Evolutionary conservation across 176 grass and related monocot species (phyloP).

Genomic region (Areca catechu): DNA sequence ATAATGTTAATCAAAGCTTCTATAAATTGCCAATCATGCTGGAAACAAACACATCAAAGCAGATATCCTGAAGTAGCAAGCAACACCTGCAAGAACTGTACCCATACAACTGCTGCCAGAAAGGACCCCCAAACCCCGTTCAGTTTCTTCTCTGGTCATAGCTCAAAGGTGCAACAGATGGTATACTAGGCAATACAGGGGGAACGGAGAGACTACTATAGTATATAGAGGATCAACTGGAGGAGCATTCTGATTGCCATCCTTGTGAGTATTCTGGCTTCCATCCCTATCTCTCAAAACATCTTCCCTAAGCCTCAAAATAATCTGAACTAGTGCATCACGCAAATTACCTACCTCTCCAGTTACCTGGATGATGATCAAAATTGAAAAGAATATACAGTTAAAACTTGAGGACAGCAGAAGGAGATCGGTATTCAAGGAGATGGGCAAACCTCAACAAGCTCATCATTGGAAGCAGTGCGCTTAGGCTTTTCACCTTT

Average conservation of each 20-base stretch:
- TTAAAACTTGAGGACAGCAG: not conserved
- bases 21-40: too few species aligned
- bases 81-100: conserved; percentile 62
- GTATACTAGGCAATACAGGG: conserved; percentile 42
- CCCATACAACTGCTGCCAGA: conserved; percentile 52
- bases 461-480: conserved; percentile 64
- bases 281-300: conserved; percentile 74
- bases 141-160: conserved; percentile 70
- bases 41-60: too few species aligned
- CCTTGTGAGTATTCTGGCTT: conserved; percentile 51
- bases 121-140: conserved; percentile 41
- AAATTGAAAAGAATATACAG: not conserved
- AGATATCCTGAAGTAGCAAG: conserved; percentile 1
- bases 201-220: conserved; percentile 40
- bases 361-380: conserved; percentile 38
- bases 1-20: too few species aligned
- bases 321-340: conserved; percentile 87
- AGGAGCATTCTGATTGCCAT: conserved; percentile 35
- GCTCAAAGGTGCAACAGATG: conserved; percentile 29
- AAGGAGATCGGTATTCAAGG: conserved; percentile 7
- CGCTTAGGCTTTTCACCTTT: conserved; percentile 70
- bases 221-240: conserved; percentile 48
- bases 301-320: conserved; percentile 89
- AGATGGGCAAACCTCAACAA: conserved; percentile 61
- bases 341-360: conserved; percentile 76